Conservation (phyloP, 306 rosid species). For the Styphnolobium japonicum region DNA sequence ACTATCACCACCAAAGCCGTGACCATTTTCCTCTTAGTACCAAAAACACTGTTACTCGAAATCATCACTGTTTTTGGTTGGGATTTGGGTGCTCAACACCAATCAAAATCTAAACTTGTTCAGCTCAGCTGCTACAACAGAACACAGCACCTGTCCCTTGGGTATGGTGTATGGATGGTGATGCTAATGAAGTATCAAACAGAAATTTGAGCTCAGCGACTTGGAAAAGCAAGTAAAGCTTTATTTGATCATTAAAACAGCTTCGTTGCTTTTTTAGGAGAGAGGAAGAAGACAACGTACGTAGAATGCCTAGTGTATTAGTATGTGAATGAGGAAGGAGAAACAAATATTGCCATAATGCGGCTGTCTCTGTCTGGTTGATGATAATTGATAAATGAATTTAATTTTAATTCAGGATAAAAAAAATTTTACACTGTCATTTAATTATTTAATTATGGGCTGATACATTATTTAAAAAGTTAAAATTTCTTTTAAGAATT, state of each 20-base stretch:
- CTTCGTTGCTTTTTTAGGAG: neutral
- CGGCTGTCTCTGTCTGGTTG: neutral
- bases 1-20: constrained; percentile 5
- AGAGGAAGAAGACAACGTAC: neutral
- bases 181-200: neutral
- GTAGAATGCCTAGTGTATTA: neutral
- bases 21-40: constrained; percentile 7
- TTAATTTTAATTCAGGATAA: too few species aligned
- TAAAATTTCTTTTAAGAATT: too few species aligned
- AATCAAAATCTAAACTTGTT: constrained; percentile 19
- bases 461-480: too few species aligned
- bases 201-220: neutral
- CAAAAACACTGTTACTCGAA: constrained; percentile 15
- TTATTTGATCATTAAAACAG: neutral
- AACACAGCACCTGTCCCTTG: neutral
- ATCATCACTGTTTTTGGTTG: constrained; percentile 17
- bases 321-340: neutral
- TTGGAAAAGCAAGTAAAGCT: neutral
- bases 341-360: neutral
- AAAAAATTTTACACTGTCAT: too few species aligned
- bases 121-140: neutral
- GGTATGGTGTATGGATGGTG: neutral
- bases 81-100: neutral
- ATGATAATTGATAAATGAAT: too few species aligned
- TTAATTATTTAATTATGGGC: too few species aligned